Evolutionary conservation across 805 yeast genomes (phyloP).

Genomic region (Lipomyces yamanashiensis): DNA sequence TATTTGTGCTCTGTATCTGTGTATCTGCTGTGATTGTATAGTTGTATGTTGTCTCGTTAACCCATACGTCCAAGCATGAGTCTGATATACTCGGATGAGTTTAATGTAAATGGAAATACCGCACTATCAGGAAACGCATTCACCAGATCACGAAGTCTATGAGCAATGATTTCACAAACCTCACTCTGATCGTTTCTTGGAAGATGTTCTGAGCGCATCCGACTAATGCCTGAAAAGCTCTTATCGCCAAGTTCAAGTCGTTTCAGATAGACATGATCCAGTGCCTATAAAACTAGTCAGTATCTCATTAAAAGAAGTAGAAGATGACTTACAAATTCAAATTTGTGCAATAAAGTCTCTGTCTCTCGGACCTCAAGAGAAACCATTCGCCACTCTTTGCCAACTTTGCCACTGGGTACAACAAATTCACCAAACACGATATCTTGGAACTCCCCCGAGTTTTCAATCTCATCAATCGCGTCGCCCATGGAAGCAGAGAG

Average conservation of each 20-base stretch:
- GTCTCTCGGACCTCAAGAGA: neutral
- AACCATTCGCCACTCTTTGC: neutral
- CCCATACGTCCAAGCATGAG: neutral
- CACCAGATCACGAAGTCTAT: neutral
- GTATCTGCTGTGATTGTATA: too few species aligned
- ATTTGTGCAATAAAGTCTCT: neutral
- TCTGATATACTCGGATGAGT: neutral
- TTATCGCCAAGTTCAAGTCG: neutral
- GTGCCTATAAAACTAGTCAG: neutral
- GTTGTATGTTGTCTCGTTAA: neutral
- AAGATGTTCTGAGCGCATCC: neutral
- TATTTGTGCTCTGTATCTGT: too few species aligned
- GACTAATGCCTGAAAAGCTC: neutral
- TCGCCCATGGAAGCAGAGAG: neutral
- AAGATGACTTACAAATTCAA: neutral
- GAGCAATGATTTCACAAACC: neutral
- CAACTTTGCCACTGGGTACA: neutral
- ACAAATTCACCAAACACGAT: neutral
- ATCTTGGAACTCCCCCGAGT: neutral
- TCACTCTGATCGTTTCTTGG: neutral
- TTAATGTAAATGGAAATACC: neutral
- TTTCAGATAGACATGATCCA: neutral
- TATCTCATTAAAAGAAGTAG: neutral
- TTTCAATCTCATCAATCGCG: neutral
- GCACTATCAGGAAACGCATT: neutral